These are phyloP conservation scores for Zygosaccharomyces sapae DNA, from an alignment of 1,139 yeast genomes.

Conservation along the genomic window DNA sequence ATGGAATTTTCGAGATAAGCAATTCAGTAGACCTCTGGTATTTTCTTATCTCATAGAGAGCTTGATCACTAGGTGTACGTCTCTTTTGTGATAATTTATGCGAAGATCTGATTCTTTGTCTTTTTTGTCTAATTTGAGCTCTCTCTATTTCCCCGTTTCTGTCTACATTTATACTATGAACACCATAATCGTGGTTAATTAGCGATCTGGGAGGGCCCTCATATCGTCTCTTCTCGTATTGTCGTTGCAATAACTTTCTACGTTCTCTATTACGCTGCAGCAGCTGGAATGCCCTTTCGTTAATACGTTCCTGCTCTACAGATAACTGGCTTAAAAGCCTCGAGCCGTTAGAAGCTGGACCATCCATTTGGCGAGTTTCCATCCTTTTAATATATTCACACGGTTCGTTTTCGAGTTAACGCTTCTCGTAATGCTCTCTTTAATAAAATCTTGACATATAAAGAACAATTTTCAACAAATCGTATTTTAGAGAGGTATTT, in stretches of 20 bases:
- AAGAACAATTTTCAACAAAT: background rate
- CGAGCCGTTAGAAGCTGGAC: conserved; percentile 17
- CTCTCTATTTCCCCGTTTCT: conserved; percentile 5
- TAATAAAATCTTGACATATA: background rate
- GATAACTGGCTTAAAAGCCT: conserved; percentile 20
- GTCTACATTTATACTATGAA: conserved; percentile 2
- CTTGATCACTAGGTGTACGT: conserved; percentile 69
- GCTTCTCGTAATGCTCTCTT: background rate
- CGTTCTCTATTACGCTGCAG: conserved; percentile 33
- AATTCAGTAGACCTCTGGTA: conserved; percentile 78
- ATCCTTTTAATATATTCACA: conserved; percentile 3
- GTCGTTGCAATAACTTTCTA: conserved; percentile 23
- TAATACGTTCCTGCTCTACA: conserved; percentile 26
- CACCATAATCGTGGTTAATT: conserved; percentile 8
- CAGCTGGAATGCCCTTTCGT: conserved; percentile 30
- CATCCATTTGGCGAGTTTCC: conserved; percentile 12
- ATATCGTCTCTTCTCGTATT: conserved; percentile 24
- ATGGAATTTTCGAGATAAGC: conserved; percentile 79
- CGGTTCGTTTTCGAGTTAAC: conserved; percentile 11
- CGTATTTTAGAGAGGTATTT: background rate
- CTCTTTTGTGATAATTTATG: conserved; percentile 41
- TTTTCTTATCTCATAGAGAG: conserved; percentile 71
- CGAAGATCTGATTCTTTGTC: conserved; percentile 10
- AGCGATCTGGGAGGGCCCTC: conserved; percentile 13
- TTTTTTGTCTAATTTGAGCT: conserved; percentile 8